phyloP scores from a whole-genome alignment of 164 flowering plant species.

The Akebia trifoliata region DNA sequence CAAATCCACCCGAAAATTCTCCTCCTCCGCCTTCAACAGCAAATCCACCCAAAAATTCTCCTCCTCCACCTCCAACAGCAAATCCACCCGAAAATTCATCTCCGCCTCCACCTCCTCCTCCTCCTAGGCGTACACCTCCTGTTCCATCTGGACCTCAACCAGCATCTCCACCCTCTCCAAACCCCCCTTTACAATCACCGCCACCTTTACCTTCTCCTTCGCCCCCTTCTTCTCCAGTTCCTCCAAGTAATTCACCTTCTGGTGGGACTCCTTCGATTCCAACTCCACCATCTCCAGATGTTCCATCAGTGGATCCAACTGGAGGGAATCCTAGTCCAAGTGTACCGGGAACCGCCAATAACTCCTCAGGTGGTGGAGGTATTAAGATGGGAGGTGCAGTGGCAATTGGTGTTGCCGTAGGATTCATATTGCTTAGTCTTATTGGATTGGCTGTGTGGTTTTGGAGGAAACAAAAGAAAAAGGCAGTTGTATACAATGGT shows the following conservation, averaged over 20 bases:
- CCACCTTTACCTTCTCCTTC: slow-evolving; percentile 7
- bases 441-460: slow-evolving; percentile 36
- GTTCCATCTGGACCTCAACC: slow-evolving; percentile 26
- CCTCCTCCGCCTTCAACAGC: slow-evolving; percentile 43
- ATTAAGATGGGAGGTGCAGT: slow-evolving; percentile 23
- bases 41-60: slow-evolving; percentile 28
- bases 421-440: slow-evolving; percentile 36
- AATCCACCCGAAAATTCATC: slow-evolving; percentile 40
- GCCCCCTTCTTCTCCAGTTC: slow-evolving; percentile 12
- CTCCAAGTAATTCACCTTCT: slow-evolving; percentile 14
- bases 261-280: slow-evolving; percentile 12
- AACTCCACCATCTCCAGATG: slow-evolving; percentile 9
- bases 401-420: slow-evolving; percentile 30
- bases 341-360: slow-evolving; percentile 15
- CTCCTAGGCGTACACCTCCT: slow-evolving; percentile 22
- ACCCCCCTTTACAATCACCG: background rate
- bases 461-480: slow-evolving; percentile 40
- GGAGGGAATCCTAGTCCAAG: slow-evolving; percentile 2
- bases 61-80: slow-evolving; percentile 39
- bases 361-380: slow-evolving; percentile 26
- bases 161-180: slow-evolving; percentile 18
- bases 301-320: slow-evolving; percentile 4
- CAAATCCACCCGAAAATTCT: slow-evolving; percentile 33
- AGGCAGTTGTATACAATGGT: slow-evolving; percentile 31
- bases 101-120: slow-evolving; percentile 31